Base-by-base conservation (phyloP, 1,284 basidiomycete species). In the Puccinia horiana region DNA sequence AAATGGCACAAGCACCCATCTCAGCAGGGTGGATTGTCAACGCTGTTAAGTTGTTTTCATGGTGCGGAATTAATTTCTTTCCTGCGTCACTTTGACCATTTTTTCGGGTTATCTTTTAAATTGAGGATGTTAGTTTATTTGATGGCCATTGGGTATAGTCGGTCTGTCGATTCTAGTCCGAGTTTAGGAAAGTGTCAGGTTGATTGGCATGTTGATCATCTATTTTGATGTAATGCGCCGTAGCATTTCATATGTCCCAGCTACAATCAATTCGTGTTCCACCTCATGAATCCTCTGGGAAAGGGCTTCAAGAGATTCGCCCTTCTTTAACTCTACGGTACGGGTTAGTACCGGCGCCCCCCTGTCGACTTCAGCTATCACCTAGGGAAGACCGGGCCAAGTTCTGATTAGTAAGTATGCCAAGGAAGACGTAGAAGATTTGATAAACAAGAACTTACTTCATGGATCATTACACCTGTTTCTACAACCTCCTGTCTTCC, bases 391-490 rank as follows among this genome's bases (percentile, higher is more conserved):
- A 9, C 14, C 29, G 20, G 5, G 29, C n/a, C n/a, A 32, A 54
- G 35, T 40, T 65, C 35, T 40, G 42, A 47, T 69, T 4, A 69
- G 65, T 23, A 37, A 47, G 47, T 47, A n/a, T 9, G 23, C 37
- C 35, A 70, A 20, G 29, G 5, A 35, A 37, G 49, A 32, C n/a
- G 23, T 26, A 76, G 20, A 69, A 42, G 32, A 32, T 16, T 20
- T 3, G 40, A 63, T 52, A 2, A 72, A 9, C 12, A 32, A 47
- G 1, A n/a, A 73, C 67, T 47, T 42, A 80, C 96, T 49, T 92
- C 90, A 88, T 99, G 96, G 0, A 98, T 92, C 96, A 99, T 99
- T 3, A 91, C 92, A 0, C 96, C 96, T 0, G 94, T 92, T 67
- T 81, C 70, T 32, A 26, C 20, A 9, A 81, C 42, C 35, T 81